phyloP scores from a whole-genome alignment of 495 filamentous ascomycete species.

The Xylaria venustula region DNA sequence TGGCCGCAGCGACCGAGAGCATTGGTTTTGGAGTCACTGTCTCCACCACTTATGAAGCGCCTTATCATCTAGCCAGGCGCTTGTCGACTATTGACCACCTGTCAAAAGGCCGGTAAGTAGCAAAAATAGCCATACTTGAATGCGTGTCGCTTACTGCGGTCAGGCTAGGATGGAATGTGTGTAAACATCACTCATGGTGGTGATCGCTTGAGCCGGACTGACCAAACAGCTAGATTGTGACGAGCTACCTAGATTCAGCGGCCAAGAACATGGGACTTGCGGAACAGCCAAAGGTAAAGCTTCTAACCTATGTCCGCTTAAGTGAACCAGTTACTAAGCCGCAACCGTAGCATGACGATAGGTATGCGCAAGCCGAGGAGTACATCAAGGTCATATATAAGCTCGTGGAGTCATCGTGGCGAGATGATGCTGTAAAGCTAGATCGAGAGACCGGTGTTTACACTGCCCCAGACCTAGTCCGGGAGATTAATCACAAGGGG shows the following conservation, averaged over 20 bases:
- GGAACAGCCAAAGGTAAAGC: constrained; percentile 44
- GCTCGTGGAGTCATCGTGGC: constrained; percentile 67
- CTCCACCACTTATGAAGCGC: constrained; percentile 66
- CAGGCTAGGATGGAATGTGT: constrained; percentile 59
- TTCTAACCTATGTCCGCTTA: neutral
- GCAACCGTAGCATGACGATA: constrained; percentile 57
- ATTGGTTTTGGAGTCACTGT: constrained; percentile 67
- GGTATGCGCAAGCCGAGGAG: constrained; percentile 66
- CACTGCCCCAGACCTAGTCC: constrained; percentile 57
- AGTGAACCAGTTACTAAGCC: neutral
- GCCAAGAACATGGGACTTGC: constrained; percentile 59
- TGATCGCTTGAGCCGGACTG: constrained; percentile 7
- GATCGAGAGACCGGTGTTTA: constrained; percentile 57
- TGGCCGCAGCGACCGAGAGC: constrained; percentile 55
- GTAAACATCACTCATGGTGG: constrained; percentile 8
- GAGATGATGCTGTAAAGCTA: constrained; percentile 61
- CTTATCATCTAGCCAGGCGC: constrained; percentile 65
- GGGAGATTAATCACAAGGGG: constrained; percentile 65
- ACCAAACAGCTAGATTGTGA: constrained; percentile 50
- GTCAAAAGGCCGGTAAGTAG: constrained; percentile 55
- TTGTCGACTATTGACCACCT: constrained; percentile 68
- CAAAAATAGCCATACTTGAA: neutral
- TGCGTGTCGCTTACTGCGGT: constrained; percentile 6
- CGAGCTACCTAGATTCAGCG: constrained; percentile 65
- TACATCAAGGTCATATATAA: constrained; percentile 70